These are phyloP conservation scores for Geranomyces variabilis DNA, from an alignment of 192 early-diverging fungal genomes.

Conservation along the genomic window DNA sequence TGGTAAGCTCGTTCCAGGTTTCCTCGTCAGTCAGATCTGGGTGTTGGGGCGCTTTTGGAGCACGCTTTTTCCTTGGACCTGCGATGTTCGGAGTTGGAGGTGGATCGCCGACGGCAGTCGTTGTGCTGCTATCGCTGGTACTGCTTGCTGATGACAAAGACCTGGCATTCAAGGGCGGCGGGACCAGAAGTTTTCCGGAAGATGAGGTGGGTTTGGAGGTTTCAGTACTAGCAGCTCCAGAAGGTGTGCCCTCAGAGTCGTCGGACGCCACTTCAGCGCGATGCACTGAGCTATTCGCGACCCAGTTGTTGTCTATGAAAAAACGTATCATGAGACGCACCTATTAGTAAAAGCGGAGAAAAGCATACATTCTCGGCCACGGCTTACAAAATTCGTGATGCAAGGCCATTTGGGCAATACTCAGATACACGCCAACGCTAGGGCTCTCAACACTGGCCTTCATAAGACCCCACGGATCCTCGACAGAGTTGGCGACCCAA, in stretches of 20 bases:
- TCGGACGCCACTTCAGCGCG: constrained; percentile 38
- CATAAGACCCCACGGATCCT: constrained; percentile 45
- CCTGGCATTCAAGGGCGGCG: too few relatives aligned
- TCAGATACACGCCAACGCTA: constrained; percentile 43
- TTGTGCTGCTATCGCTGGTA: background rate
- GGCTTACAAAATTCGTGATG: constrained; percentile 40
- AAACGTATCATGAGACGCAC: background rate
- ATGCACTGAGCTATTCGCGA: constrained; percentile 35
- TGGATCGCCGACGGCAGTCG: background rate
- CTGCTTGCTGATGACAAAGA: too few relatives aligned
- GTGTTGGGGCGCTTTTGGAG: background rate
- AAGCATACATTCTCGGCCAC: too few relatives aligned
- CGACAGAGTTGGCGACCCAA: constrained; percentile 49
- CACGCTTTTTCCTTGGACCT: background rate
- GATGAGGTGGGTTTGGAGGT: background rate
- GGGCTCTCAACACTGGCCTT: constrained; percentile 43
- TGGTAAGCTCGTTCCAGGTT: constrained; percentile 45
- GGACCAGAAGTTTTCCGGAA: background rate
- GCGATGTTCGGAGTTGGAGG: background rate
- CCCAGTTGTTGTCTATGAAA: constrained; percentile 41
- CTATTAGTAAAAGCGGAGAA: background rate
- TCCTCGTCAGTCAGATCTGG: constrained; percentile 5
- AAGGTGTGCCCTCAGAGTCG: background rate
- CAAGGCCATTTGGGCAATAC: constrained; percentile 42
- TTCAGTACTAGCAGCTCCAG: background rate